These are phyloP conservation scores for Mucor mucedo DNA, from an alignment of 371 early-diverging fungal species.

Conservation along the genomic window DNA sequence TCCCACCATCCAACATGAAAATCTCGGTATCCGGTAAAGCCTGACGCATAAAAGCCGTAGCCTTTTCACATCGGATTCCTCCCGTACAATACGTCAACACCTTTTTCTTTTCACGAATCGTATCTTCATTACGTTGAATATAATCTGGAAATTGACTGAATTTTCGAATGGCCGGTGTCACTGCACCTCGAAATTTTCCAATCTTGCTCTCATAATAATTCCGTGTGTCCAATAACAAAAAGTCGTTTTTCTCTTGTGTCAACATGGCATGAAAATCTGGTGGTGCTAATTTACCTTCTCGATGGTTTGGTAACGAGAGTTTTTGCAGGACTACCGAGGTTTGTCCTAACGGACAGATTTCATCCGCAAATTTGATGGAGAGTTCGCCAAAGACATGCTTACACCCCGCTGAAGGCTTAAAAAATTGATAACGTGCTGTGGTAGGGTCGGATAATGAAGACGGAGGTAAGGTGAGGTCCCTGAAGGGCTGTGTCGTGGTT, in stretches of 20 bases:
- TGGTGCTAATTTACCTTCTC: slow-evolving; percentile 50
- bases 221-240: slow-evolving; percentile 66
- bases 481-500: slow-evolving; percentile 24
- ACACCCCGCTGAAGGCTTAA: slow-evolving; percentile 75
- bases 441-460: slow-evolving; percentile 1
- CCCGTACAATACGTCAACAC: slow-evolving; percentile 79
- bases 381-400: slow-evolving; percentile 66
- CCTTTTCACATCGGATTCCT: slow-evolving; percentile 68
- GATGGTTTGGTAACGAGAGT: slow-evolving; percentile 26
- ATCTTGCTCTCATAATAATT: slow-evolving; percentile 76
- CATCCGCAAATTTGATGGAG: slow-evolving; percentile 69
- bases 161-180: slow-evolving; percentile 68
- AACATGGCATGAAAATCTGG: slow-evolving; percentile 50
- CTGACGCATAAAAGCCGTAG: slow-evolving; percentile 64
- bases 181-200: slow-evolving; percentile 67
- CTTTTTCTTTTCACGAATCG: slow-evolving; percentile 50
- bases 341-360: slow-evolving; percentile 71
- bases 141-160: slow-evolving; percentile 70
- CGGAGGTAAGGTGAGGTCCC: not conserved
- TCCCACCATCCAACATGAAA: slow-evolving; percentile 77
- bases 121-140: slow-evolving; percentile 56
- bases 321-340: slow-evolving; percentile 24
- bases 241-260: slow-evolving; percentile 31
- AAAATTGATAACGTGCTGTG: slow-evolving; percentile 47
- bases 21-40: slow-evolving; percentile 50